A percentile compares a stretch with the other conserved stretches of the same genome.
phyloP scores from a whole-genome alignment of 768 basidiomycete species.

The Agrocybe chaxingu region DNA sequence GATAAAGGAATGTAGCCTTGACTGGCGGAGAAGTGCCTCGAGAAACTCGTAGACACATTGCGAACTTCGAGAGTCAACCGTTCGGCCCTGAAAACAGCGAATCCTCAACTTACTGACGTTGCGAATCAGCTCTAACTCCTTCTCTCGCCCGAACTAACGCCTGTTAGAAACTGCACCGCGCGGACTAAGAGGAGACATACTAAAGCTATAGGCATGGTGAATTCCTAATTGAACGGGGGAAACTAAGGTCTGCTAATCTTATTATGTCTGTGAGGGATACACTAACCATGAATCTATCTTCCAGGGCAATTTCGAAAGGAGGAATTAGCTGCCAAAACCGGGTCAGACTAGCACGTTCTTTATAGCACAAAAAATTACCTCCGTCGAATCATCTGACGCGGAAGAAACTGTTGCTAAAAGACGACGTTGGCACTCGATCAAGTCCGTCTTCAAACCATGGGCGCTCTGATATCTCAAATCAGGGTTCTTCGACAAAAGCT shows the following conservation, averaged over 20 bases:
- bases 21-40: conserved; percentile 44
- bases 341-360: conserved; percentile 6
- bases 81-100: neutral
- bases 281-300: conserved; percentile 63
- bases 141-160: conserved; percentile 64
- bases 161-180: conserved; percentile 1
- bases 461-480: conserved; percentile 72
- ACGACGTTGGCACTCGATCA: conserved; percentile 65
- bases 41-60: conserved; percentile 57
- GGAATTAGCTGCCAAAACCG: conserved; percentile 53
- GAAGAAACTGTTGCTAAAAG: conserved; percentile 59
- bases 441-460: conserved; percentile 62
- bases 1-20: conserved; percentile 40
- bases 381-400: conserved; percentile 51
- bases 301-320: conserved; percentile 58
- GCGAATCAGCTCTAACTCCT: conserved; percentile 64
- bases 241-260: neutral
- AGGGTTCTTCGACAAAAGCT: conserved; percentile 69
- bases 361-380: conserved; percentile 31
- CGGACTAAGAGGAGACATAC: conserved; percentile 29
- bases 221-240: conserved; percentile 41
- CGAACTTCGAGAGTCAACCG: conserved; percentile 27
- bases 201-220: conserved; percentile 65
- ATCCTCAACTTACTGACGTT: conserved; percentile 51
- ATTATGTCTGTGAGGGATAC: neutral